These are phyloP conservation scores for Cyclotella kingstonii DNA, from an alignment of 108 stramenopile genomes.

Conservation along the genomic window DNA sequence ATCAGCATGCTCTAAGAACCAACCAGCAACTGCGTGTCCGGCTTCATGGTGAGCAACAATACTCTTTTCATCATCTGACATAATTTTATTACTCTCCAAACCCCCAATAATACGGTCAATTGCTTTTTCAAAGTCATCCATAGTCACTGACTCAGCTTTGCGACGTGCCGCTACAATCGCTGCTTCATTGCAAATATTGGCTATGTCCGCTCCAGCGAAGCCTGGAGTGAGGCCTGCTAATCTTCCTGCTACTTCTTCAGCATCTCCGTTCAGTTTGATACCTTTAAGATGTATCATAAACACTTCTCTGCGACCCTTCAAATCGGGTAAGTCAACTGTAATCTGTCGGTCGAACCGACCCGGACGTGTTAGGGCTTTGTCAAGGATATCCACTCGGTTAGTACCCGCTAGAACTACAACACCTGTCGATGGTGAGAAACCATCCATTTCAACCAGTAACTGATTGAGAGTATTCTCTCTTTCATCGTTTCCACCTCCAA, in stretches of 20 bases:
- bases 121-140: constrained; percentile 93
- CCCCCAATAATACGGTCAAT: constrained; percentile 95
- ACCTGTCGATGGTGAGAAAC: constrained; percentile 83
- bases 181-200: constrained; percentile 98
- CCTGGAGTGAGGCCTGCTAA: constrained; percentile 93
- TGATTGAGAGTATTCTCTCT: constrained; percentile 99
- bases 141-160: constrained; percentile 75
- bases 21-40: constrained; percentile 94
- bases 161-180: constrained; percentile 95
- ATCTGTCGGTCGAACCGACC: constrained; percentile 95
- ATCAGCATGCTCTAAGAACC: constrained; percentile 96
- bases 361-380: constrained; percentile 88
- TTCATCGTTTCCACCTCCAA: constrained; percentile 93
- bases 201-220: constrained; percentile 96
- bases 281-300: constrained; percentile 90
- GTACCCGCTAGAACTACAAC: constrained; percentile 96
- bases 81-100: constrained; percentile 92
- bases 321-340: constrained; percentile 91
- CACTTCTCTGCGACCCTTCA: constrained; percentile 90
- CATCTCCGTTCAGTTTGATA: constrained; percentile 69
- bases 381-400: constrained; percentile 91
- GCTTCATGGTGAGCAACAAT: constrained; percentile 98
- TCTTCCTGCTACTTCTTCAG: constrained; percentile 71
- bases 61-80: constrained; percentile 81
- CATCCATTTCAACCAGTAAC: constrained; percentile 98